phyloP scores from a whole-genome alignment of 2,329 filamentous ascomycete species.

The Pseudogymnoascus sp. region DNA sequence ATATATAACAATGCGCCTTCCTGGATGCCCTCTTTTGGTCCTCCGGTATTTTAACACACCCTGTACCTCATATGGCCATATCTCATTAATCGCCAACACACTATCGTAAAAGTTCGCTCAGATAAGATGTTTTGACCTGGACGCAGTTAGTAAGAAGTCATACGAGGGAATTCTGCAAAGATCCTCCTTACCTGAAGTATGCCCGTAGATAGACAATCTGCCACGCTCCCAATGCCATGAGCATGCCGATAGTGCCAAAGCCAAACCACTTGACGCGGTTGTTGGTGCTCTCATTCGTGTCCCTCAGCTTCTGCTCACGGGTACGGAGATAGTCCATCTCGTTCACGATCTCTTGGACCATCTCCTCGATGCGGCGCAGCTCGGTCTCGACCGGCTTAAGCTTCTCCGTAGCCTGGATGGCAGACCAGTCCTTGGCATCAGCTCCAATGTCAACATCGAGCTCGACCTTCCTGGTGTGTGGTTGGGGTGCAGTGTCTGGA shows the following conservation, averaged over 20 bases:
- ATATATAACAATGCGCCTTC: constrained; percentile 1
- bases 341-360: constrained; percentile 75
- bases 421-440: constrained; percentile 88
- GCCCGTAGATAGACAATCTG: constrained; percentile 96
- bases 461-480: constrained; percentile 55
- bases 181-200: constrained; percentile 69
- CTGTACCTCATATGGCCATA: background rate
- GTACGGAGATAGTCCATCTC: constrained; percentile 94
- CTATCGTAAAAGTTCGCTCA: constrained; percentile 29
- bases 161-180: constrained; percentile 12
- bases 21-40: background rate
- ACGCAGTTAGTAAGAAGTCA: constrained; percentile 11
- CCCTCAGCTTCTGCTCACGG: constrained; percentile 89
- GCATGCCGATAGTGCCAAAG: constrained; percentile 82
- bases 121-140: constrained; percentile 62
- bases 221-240: constrained; percentile 86
- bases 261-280: constrained; percentile 98
- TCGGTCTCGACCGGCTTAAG: constrained; percentile 95
- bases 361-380: constrained; percentile 84
- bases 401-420: constrained; percentile 93
- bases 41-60: constrained; percentile 7
- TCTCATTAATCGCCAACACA: constrained; percentile 5
- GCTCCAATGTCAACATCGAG: constrained; percentile 32
- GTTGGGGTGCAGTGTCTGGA: background rate
- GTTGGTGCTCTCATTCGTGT: constrained; percentile 99